Percentiles rank a stretch among this genome's conserved stretches.
Conservation (phyloP, 805 yeast genomes). For the Henningerozyma blattae region DNA sequence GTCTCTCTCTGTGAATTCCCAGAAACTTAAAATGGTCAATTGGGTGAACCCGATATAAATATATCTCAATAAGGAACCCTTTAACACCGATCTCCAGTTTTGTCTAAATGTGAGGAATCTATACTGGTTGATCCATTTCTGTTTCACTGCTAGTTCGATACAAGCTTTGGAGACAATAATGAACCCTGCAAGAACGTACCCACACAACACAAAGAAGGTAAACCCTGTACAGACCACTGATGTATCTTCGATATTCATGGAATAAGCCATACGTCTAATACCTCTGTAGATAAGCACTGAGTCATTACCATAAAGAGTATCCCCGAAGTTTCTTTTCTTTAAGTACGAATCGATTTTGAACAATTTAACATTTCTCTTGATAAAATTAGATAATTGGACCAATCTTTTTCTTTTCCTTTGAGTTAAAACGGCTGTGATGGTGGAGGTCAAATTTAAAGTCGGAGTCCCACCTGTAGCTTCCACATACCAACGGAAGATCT, state of each 20-base stretch:
- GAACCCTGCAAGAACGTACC: constrained; percentile 54
- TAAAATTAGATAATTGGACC: neutral
- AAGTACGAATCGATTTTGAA: constrained; percentile 3
- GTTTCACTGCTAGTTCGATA: constrained; percentile 34
- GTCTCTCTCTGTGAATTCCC: constrained; percentile 76
- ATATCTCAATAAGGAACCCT: constrained; percentile 71
- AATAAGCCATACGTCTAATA: constrained; percentile 69
- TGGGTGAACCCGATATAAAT: constrained; percentile 80
- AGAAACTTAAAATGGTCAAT: constrained; percentile 61
- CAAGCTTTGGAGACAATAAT: constrained; percentile 43
- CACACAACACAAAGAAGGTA: constrained; percentile 71
- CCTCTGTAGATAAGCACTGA: constrained; percentile 71
- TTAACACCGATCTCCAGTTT: constrained; percentile 49
- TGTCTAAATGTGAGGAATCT: constrained; percentile 38
- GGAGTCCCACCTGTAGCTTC: constrained; percentile 88
- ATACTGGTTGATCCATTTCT: constrained; percentile 38
- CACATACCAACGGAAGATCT: constrained; percentile 72
- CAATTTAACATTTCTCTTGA: neutral
- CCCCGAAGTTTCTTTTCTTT: constrained; percentile 25
- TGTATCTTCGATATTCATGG: constrained; percentile 69
- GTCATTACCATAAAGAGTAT: constrained; percentile 37
- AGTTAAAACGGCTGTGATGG: constrained; percentile 56
- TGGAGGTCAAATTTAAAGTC: constrained; percentile 47
- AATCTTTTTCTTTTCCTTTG: constrained; percentile 31
- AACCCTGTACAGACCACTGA: constrained; percentile 78